Base-by-base conservation (phyloP, 768 basidiomycete genomes). In the Mycena rosella region DNA sequence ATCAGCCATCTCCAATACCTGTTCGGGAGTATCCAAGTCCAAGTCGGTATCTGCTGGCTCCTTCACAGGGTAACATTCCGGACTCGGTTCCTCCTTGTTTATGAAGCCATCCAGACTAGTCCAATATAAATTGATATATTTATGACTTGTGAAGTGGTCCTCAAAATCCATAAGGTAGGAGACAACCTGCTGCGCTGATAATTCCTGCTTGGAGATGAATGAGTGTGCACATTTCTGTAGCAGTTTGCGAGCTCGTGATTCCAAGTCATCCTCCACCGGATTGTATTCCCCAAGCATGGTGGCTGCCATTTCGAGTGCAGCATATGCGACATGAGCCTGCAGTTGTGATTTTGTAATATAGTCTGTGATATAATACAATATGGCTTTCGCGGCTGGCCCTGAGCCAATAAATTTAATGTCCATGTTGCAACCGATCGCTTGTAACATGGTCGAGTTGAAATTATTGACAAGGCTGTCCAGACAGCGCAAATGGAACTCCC, bases 331-430 rank as follows among this genome's bases (percentile, higher is more conserved):
- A 15, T 54, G 52, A 4, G 52, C 30, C 34, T 54, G 29, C 32
- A 54, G 18, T 20, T 54, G 52, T n/a, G 52, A n/a, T 54, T 54
- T 54, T 6, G 52, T 54, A 3, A 54, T 54, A 22, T 54, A 54
- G 20, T 54, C 52, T 3, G 52, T 54, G 18, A 54, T 54, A 22
- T 54, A 54, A 24, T 54, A 36, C 5, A 54, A n/a, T 4, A 54
- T 26, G 3, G 52, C 52, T 34, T 54, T 54, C 3, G 52, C 52
- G n/a, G 29, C 52, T 2, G 34, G n/a, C 4, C 52, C 52, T 3
- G 52, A 54, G 2, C n/a, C n/a, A 15, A 49, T 49, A 14, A 49
- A 49, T 27, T 49, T 49, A 8, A 49, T 49, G 15, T 49, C 48
- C 48, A 49, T 49, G 17, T 49, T 49, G 18, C 48, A 49, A 2